Evolutionary conservation across 257 asterid species (phyloP).

Genomic region (Fraxinus americana): DNA sequence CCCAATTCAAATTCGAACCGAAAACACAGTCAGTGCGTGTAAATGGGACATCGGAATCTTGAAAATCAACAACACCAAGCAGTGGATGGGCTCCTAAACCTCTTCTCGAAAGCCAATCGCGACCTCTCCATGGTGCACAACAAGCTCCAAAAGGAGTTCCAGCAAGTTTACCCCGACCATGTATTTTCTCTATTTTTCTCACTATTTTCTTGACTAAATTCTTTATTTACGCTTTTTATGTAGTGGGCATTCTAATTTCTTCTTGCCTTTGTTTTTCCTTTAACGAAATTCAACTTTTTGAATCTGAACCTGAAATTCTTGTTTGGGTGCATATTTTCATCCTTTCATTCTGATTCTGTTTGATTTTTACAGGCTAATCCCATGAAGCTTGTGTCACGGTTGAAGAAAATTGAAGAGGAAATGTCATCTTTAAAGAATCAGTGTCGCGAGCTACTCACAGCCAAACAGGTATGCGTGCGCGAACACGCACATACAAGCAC

Average conservation of each 20-base stretch:
- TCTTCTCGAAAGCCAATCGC: constrained; percentile 73
- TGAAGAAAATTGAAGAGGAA: constrained; percentile 72
- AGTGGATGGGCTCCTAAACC: constrained; percentile 67
- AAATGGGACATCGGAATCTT: constrained; percentile 49
- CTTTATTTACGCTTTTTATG: background rate
- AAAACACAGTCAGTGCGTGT: background rate
- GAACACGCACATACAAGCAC: background rate
- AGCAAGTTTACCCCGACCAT: constrained; percentile 68
- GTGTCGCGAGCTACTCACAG: constrained; percentile 84
- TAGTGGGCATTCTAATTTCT: constrained; percentile 9
- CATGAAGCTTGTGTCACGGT: constrained; percentile 81
- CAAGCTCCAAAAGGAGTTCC: constrained; percentile 77
- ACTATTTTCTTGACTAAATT: background rate
- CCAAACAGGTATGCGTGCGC: constrained; percentile 68
- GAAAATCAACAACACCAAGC: constrained; percentile 48
- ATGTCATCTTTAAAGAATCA: constrained; percentile 71
- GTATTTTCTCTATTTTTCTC: constrained; percentile 36
- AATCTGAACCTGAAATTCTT: background rate
- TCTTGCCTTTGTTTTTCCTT: background rate
- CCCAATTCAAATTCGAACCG: background rate
- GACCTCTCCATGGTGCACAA: constrained; percentile 65
- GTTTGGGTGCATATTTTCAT: constrained; percentile 8
- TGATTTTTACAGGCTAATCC: constrained; percentile 70
- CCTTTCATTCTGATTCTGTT: constrained; percentile 10
- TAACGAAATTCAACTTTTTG: background rate